Evolutionary conservation across 331 rosid genomes (phyloP).

Genomic region (Arachis monticola): DNA sequence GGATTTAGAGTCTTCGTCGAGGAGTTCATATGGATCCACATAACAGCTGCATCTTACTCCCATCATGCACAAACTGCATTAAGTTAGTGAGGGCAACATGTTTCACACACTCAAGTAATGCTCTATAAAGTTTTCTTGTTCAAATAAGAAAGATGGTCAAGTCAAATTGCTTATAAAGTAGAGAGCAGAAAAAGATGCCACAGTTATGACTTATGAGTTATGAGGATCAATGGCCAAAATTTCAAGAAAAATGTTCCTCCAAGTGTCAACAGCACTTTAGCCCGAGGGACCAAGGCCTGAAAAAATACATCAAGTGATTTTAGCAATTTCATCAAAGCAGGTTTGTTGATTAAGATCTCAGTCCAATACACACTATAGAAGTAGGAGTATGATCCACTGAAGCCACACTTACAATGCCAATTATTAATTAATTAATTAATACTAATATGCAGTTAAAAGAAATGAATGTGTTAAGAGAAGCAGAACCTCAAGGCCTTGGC

Average conservation of each 20-base stretch:
- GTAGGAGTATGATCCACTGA: no score
- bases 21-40: slow-evolving; percentile 85
- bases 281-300: slow-evolving; percentile 94
- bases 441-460: no score
- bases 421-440: no score
- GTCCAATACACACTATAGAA: not conserved
- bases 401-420: no score
- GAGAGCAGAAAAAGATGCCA: slow-evolving; percentile 70
- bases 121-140: not conserved
- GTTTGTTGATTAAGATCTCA: slow-evolving; percentile 18
- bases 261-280: slow-evolving; percentile 74
- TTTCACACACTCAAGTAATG: not conserved
- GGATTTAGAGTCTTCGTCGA: slow-evolving; percentile 90
- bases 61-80: slow-evolving; percentile 61
- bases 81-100: not conserved
- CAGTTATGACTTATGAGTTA: slow-evolving; percentile 44
- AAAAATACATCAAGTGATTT: slow-evolving; percentile 39
- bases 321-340: slow-evolving; percentile 7
- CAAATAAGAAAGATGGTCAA: not conserved
- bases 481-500: slow-evolving; percentile 96
- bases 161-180: slow-evolving; percentile 63
- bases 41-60: slow-evolving; percentile 58
- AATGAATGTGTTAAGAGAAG: not conserved
- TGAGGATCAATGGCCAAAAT: slow-evolving; percentile 87
- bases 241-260: slow-evolving; percentile 96